phyloP scores from a whole-genome alignment of 2,329 filamentous ascomycete genomes.

The Aspergillus niger region DNA sequence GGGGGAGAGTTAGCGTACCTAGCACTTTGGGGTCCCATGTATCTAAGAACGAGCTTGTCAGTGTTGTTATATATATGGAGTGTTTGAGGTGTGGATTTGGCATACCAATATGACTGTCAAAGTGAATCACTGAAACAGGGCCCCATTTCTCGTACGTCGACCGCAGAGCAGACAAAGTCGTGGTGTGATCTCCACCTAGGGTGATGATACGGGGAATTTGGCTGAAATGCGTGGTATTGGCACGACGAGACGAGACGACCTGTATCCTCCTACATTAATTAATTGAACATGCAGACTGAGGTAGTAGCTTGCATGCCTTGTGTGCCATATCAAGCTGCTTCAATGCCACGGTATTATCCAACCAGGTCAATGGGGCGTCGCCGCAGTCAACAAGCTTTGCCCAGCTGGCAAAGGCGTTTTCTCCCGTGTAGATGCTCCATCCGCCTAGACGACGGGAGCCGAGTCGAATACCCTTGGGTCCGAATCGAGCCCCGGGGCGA shows the following conservation, averaged over 20 bases:
- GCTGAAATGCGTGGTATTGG: conserved; percentile 42
- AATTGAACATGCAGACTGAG: neutral
- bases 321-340: conserved; percentile 57
- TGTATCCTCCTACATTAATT: conserved; percentile 15
- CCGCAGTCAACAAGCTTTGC: conserved; percentile 59
- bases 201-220: conserved; percentile 52
- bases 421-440: conserved; percentile 54
- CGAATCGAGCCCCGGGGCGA: conserved; percentile 56
- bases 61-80: neutral
- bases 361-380: conserved; percentile 54
- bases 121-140: conserved; percentile 59
- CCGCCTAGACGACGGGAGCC: conserved; percentile 53
- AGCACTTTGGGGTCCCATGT: conserved; percentile 59
- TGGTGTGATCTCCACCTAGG: conserved; percentile 60
- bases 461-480: conserved; percentile 54
- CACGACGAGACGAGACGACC: conserved; percentile 49
- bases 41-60: conserved; percentile 30
- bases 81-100: too few relatives aligned
- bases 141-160: conserved; percentile 54
- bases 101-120: conserved; percentile 53
- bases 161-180: conserved; percentile 55
- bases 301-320: conserved; percentile 34
- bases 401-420: conserved; percentile 51
- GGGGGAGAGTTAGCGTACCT: conserved; percentile 50
- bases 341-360: conserved; percentile 58